Evolutionary conservation across 352 stramenopile species (phyloP).

Genomic region (Globisporangium uncinulatum): DNA sequence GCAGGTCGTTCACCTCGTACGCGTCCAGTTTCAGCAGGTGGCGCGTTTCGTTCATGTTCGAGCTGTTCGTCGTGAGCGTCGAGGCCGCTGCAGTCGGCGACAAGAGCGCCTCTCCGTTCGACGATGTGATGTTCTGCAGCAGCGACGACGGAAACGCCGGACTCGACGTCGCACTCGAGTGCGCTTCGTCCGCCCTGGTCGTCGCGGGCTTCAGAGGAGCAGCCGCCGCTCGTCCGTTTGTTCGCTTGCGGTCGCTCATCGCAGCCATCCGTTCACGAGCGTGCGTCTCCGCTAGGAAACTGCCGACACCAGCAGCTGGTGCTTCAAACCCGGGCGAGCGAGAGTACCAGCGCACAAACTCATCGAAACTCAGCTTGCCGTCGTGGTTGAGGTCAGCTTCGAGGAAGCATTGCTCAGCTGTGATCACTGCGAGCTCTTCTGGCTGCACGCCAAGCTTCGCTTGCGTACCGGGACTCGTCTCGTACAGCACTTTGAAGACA

Average conservation of each 20-base stretch:
- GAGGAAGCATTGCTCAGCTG: conserved; percentile 80
- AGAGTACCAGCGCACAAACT: conserved; percentile 85
- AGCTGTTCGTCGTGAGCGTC: conserved; percentile 58
- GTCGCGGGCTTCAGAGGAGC: conserved; percentile 2
- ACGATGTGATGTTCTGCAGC: conserved; percentile 31
- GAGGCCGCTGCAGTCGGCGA: conserved; percentile 40
- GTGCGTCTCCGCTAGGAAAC: conserved; percentile 13
- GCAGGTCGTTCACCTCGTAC: conserved; percentile 85
- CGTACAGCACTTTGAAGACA: conserved; percentile 87
- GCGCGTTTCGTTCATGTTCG: conserved; percentile 71
- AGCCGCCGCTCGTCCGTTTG: conserved; percentile 3
- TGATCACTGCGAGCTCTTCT: conserved; percentile 70
- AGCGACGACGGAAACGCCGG: conserved; percentile 30
- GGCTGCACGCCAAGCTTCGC: conserved; percentile 54
- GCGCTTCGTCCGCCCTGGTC: not conserved
- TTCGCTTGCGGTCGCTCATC: not conserved
- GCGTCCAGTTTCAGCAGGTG: conserved; percentile 78
- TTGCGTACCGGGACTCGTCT: conserved; percentile 60
- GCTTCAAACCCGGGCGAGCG: conserved; percentile 44
- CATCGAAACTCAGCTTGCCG: conserved; percentile 77
- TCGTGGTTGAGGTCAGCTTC: conserved; percentile 81
- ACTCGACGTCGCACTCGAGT: conserved; percentile 1
- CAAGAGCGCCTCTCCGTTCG: conserved; percentile 33
- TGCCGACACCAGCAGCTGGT: conserved; percentile 27
- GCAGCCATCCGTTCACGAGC: conserved; percentile 2